A percentile compares a stretch with the other conserved stretches of the same genome.
Evolutionary conservation across 306 rosid genomes (phyloP).

Genomic region (Macrotyloma uniflorum): DNA sequence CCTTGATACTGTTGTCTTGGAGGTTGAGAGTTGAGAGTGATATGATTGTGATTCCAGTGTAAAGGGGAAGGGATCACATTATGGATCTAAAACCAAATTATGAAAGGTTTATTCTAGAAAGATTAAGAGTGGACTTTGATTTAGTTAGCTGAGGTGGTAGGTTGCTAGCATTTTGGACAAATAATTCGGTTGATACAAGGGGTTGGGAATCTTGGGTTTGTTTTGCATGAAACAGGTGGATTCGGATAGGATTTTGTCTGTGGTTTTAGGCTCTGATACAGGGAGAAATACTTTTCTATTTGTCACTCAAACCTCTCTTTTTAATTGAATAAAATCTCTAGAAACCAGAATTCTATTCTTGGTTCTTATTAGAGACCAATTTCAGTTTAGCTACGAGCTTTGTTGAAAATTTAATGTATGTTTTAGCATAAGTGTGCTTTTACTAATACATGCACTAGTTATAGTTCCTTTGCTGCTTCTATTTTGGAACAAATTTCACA

Average conservation of each 20-base stretch:
- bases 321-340: too few species aligned
- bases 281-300: neutral
- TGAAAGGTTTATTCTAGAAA: neutral
- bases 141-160: neutral
- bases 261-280: neutral
- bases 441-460: neutral
- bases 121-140: neutral
- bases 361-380: neutral
- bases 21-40: neutral
- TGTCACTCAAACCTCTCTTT: neutral
- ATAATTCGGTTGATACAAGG: neutral
- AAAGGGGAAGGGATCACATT: neutral
- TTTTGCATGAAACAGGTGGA: neutral
- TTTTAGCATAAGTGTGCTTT: neutral
- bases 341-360: too few species aligned
- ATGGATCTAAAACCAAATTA: neutral
- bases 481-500: neutral
- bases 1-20: neutral
- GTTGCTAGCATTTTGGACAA: neutral
- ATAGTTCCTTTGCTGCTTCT: neutral
- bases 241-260: neutral
- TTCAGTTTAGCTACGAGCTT: neutral
- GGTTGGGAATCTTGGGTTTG: neutral
- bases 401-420: too few species aligned
- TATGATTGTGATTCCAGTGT: neutral